Conservation (phyloP, 2,329 filamentous ascomycete species). For the Venturia aucupariae region DNA sequence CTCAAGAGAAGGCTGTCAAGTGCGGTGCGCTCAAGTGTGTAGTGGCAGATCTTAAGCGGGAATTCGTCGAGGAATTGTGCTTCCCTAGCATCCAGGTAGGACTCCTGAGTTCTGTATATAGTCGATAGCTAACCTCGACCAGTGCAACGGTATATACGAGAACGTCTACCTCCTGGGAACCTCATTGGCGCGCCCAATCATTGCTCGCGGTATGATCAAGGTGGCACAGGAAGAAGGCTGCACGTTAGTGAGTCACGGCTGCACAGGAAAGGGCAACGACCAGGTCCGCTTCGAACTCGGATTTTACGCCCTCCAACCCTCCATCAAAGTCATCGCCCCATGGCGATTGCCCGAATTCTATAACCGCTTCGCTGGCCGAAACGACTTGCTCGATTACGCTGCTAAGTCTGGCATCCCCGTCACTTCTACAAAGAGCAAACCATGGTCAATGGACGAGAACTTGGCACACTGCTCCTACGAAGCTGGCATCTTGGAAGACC, state of each 20-base stretch:
- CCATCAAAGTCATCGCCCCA: slow-evolving; percentile 62
- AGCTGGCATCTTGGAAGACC: slow-evolving; percentile 64
- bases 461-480: slow-evolving; percentile 73
- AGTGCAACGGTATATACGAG: slow-evolving; percentile 5
- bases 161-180: slow-evolving; percentile 34
- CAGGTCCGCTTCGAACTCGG: slow-evolving; percentile 53
- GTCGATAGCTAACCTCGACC: neutral
- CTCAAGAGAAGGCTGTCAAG: slow-evolving; percentile 61
- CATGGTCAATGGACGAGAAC: slow-evolving; percentile 59
- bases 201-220: slow-evolving; percentile 56
- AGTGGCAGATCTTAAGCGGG: slow-evolving; percentile 56
- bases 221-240: slow-evolving; percentile 49
- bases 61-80: slow-evolving; percentile 74
- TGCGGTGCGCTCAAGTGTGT: slow-evolving; percentile 59
- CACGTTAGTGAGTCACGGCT: slow-evolving; percentile 32
- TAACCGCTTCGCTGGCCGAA: slow-evolving; percentile 60
- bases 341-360: slow-evolving; percentile 64
- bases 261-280: slow-evolving; percentile 58
- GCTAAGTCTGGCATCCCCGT: slow-evolving; percentile 59
- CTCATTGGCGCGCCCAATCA: slow-evolving; percentile 56
- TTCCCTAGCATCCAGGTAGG: slow-evolving; percentile 61
- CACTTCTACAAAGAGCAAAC: slow-evolving; percentile 62
- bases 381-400: slow-evolving; percentile 66
- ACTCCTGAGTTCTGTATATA: neutral
- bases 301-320: slow-evolving; percentile 53